A percentile compares a stretch with the other conserved stretches of the same genome.
phyloP scores from a whole-genome alignment of 1,284 basidiomycete species.

The Inonotus obliquus region DNA sequence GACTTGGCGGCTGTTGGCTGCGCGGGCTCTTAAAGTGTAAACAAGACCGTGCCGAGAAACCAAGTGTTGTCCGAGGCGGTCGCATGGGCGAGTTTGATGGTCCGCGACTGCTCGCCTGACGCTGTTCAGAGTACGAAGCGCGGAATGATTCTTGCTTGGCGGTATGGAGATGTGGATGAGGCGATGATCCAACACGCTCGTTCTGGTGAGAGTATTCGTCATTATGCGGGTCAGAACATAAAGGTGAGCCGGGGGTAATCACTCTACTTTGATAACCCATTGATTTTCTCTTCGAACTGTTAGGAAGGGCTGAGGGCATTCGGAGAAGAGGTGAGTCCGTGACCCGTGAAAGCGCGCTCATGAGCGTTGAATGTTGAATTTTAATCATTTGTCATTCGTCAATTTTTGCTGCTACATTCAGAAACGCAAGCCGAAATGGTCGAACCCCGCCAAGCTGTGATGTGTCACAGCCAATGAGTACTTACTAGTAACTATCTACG shows the following conservation, averaged over 20 bases:
- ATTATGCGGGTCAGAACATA: constrained; percentile 71
- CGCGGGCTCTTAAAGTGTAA: constrained; percentile 59
- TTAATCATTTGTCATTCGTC: constrained; percentile 20
- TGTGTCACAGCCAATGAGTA: neutral
- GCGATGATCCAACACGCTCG: constrained; percentile 46
- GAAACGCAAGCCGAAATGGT: constrained; percentile 59
- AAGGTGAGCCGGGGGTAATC: constrained; percentile 46
- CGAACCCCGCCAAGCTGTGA: constrained; percentile 56
- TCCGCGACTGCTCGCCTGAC: constrained; percentile 66
- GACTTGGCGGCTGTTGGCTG: too few relatives aligned
- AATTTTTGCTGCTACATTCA: constrained; percentile 28
- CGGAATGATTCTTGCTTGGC: constrained; percentile 50
- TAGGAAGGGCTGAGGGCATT: constrained; percentile 44
- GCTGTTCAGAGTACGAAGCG: constrained; percentile 75
- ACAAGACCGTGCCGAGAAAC: constrained; percentile 55
- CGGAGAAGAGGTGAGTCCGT: constrained; percentile 37
- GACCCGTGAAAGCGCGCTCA: too few relatives aligned
- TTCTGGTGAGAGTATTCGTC: constrained; percentile 46
- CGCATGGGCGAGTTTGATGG: constrained; percentile 56
- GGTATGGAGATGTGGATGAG: constrained; percentile 51
- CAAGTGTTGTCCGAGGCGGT: constrained; percentile 62
- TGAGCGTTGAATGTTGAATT: neutral
- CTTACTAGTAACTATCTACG: neutral
- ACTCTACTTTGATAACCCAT: too few relatives aligned
- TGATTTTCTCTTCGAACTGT: too few relatives aligned